These are phyloP conservation scores for Aurantiochytrium sp. DNA, from an alignment of 108 stramenopile species.

Conservation along the genomic window DNA sequence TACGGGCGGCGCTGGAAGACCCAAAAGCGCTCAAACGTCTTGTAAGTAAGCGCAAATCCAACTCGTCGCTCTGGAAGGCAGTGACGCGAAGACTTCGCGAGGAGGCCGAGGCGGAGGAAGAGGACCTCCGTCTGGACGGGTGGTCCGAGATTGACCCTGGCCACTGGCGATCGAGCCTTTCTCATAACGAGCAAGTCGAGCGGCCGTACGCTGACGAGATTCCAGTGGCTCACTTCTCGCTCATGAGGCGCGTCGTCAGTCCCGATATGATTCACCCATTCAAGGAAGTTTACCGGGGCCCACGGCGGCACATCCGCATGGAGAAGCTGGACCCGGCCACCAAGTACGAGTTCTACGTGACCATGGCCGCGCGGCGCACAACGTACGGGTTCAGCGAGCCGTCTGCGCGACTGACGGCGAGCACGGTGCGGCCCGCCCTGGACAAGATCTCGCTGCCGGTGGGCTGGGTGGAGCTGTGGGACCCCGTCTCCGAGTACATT, in stretches of 20 bases:
- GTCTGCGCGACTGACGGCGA: neutral
- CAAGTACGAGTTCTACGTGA: neutral
- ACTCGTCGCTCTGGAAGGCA: neutral
- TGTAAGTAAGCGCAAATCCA: neutral
- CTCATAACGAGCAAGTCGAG: neutral
- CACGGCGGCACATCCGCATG: neutral
- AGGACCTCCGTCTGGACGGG: neutral
- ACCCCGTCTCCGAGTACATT: conserved; percentile 1
- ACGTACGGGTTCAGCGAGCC: neutral
- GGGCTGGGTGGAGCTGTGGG: conserved; percentile 21
- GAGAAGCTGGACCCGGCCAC: neutral
- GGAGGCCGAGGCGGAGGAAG: neutral
- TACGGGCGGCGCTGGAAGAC: neutral
- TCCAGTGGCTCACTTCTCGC: neutral
- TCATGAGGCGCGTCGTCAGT: neutral
- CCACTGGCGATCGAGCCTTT: neutral
- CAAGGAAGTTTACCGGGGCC: neutral
- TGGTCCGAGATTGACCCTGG: neutral
- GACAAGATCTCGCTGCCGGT: neutral
- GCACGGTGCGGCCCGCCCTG: neutral
- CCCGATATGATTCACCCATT: neutral
- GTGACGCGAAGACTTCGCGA: neutral
- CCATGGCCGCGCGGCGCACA: neutral
- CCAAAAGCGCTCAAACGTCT: neutral
- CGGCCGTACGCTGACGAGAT: neutral